These are phyloP conservation scores for Backusella tarrabulga DNA, from an alignment of 192 early-diverging fungal genomes.

Conservation along the genomic window DNA sequence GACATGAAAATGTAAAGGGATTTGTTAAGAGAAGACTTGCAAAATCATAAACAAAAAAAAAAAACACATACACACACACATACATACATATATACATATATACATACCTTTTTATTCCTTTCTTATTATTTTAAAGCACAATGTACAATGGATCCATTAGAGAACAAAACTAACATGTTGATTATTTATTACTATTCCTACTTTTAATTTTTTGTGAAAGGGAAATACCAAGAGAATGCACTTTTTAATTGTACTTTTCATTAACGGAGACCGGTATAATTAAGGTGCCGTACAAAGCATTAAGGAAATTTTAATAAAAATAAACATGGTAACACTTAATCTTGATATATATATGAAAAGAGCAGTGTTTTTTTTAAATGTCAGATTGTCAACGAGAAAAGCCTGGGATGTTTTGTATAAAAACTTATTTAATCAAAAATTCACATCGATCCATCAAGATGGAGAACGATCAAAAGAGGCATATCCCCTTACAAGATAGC, in stretches of 20 bases:
- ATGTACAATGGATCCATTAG: not conserved
- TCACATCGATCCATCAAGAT: not conserved
- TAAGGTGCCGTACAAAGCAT: not conserved
- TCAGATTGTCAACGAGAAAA: not conserved
- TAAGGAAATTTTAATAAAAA: no score
- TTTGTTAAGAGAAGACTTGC: slow-evolving; percentile 29
- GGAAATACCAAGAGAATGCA: not conserved
- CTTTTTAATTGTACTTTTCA: not conserved
- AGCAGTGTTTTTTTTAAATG: not conserved
- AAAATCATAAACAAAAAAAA: not conserved
- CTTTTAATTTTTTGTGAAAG: not conserved
- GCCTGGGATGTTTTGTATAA: slow-evolving; percentile 7
- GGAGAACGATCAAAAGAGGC: not conserved
- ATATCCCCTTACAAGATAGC: not conserved
- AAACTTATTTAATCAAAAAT: slow-evolving; percentile 5
- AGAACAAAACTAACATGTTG: not conserved
- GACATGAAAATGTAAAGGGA: slow-evolving; percentile 33
- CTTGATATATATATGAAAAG: not conserved
- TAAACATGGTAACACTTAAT: not conserved
- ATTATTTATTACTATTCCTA: not conserved
- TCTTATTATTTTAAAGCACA: not conserved
- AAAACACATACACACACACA: not conserved
- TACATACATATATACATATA: not conserved
- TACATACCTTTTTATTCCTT: not conserved
- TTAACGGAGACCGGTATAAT: not conserved